phyloP scores from a whole-genome alignment of 164 flowering plant genomes.

The Stephania japonica region DNA sequence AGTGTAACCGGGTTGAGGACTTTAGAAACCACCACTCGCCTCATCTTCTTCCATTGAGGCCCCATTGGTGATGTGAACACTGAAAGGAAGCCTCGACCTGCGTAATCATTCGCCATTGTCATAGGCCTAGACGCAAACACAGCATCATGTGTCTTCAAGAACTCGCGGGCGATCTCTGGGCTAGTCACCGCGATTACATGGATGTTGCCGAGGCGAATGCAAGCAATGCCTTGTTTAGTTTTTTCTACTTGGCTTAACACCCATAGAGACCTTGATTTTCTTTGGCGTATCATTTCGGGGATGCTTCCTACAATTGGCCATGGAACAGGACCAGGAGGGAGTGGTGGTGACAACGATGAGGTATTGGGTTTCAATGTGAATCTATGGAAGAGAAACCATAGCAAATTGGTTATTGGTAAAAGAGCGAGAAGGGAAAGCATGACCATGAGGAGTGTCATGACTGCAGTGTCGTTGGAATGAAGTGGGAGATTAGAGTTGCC shows the following conservation, averaged over 20 bases:
- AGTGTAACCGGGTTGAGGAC: background rate
- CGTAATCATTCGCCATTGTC: conserved; percentile 19
- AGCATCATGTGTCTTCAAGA: conserved; percentile 29
- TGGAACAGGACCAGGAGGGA: conserved; percentile 28
- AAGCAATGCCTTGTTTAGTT: conserved; percentile 19
- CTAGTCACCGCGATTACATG: conserved; percentile 28
- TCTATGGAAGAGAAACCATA: no score
- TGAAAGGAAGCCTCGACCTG: conserved; percentile 22
- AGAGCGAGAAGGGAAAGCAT: no score
- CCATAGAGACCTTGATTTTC: conserved; percentile 24
- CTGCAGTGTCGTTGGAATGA: no score
- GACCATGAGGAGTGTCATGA: no score
- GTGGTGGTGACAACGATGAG: background rate
- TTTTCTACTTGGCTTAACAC: conserved; percentile 18
- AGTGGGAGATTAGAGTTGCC: no score
- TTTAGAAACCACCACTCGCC: background rate
- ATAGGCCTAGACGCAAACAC: conserved; percentile 26
- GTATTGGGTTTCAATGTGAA: no score
- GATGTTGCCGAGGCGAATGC: conserved; percentile 20
- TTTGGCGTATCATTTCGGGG: conserved; percentile 12
- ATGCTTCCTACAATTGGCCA: conserved; percentile 29
- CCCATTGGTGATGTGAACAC: conserved; percentile 23
- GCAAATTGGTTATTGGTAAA: no score
- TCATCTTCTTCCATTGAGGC: conserved; percentile 25
- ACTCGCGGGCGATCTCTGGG: conserved; percentile 24